Evolutionary conservation across 805 yeast species (phyloP), one percentile per base, ranked within the genome.

Genomic region (Yamadazyma insecticola): DNA sequence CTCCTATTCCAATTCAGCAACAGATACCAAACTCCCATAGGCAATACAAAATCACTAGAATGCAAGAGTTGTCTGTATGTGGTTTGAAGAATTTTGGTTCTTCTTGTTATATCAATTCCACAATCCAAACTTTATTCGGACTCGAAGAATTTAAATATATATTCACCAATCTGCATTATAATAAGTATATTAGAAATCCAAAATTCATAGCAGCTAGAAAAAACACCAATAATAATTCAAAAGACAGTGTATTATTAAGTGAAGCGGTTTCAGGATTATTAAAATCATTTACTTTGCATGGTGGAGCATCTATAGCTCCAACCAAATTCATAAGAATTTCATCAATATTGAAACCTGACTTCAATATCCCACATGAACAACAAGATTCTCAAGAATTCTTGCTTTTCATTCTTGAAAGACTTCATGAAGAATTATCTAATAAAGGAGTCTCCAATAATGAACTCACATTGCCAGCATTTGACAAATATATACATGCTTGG

Each of bases 341-440:
- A 30, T 55, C 73, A 14, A 38, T 57, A 5, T 47, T 81, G 14
- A 75, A 81, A 41, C 88, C 88, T 0, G 85, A 79, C 44, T 67
- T 81, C 33, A 60, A 64, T 40, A 80, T 83, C 9, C 90, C 90
- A 0, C 55, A 70, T 42, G 86, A 81, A 45, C 94, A 84, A 46
- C 92, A 84, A 48, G 94, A 84, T 51, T 79, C 89, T 1, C 87
- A 83, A 33, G 92, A 84, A 44, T 81, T 81, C 46, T 54, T 84
- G 26, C 65, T 81, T 50, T 74, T 82, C 37, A 41, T 82, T 8
- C 56, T 83, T 40, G 89, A 80, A 47, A 67, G 76, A 39, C 51
- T 84, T 9, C 90, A 84, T 50, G 78, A 77, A 29, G 94, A 84
- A 46, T 51, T 82, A 33, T 46, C 60, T 11, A 33, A 38, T 48